Evolutionary conservation across 768 basidiomycete species (phyloP), one percentile per base, ranked within the genome.

Genomic region (Panaeolus cyanescens): DNA sequence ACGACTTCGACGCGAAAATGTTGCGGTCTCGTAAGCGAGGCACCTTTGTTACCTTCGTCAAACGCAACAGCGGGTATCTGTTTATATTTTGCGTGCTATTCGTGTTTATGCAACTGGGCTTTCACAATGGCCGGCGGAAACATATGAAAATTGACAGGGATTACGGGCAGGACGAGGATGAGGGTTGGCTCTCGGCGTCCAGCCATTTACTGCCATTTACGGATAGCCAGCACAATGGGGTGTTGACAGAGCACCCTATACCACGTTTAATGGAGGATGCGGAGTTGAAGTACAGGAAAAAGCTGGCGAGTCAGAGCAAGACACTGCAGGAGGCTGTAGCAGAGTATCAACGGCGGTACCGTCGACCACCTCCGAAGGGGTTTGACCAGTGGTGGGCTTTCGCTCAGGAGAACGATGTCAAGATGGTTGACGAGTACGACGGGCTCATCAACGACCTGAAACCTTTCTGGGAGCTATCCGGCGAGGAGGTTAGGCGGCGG

Each of bases 381-480:
- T 99, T 99, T 64, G 96, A 95, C 70, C 76, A 83, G 30, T 98
- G 96, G 96, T 96, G 88, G 85, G 70, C 74, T 45, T 98, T 94
- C 73, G 91, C 89, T 13, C 77, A 83, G 71, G 79, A 85, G 59
- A 84, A 93, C 73, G 75, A 84, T 5, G 88, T 92, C 53, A 85
- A 87, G 67, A 85, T 99, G 75, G 79, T 91, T 4, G 96, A 99
- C 72, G 96, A 99, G 71, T 98, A 94, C 68, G 93, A 93, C 61
- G 82, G 83, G 4, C 80, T 96, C n/a, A 70, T 84, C 32, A 79
- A 82, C 56, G 96, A 99, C 71, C 75, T 99, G 55, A 85, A 82
- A 22, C 95, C 96, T 1, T 99, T 95, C 73, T 94, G 91, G 88
- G 72, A 81, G 7, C 69, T 97, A 34, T 79, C 83, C 6, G 90